These are phyloP conservation scores for Gloeostereum incarnatum DNA, from an alignment of 768 basidiomycete species.

Conservation along the genomic window DNA sequence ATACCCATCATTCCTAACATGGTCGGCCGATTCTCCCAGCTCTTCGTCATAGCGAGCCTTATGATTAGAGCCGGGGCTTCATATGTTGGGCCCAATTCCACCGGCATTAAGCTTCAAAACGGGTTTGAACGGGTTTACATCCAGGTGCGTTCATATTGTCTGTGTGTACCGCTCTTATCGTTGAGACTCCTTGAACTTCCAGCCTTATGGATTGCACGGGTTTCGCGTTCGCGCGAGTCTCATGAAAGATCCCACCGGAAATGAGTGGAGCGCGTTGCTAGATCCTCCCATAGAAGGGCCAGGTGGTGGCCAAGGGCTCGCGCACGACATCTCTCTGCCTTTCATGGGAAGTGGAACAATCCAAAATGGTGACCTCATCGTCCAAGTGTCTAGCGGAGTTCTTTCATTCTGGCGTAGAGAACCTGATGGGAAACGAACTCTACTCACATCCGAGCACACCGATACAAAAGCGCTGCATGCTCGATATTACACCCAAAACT, in stretches of 20 bases:
- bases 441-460: conserved; percentile 19
- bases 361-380: conserved; percentile 22
- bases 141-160: conserved; percentile 19
- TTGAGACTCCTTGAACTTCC: background rate
- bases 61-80: too few relatives aligned
- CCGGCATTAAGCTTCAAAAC: conserved; percentile 24
- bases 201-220: conserved; percentile 27
- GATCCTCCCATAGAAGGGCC: conserved; percentile 27
- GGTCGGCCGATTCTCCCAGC: too few relatives aligned
- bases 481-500: conserved; percentile 22
- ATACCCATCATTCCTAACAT: too few relatives aligned
- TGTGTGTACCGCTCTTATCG: background rate
- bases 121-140: conserved; percentile 24
- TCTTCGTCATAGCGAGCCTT: too few relatives aligned
- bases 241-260: conserved; percentile 23
- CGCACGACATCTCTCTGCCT: conserved; percentile 18
- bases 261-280: conserved; percentile 22
- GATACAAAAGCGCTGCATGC: conserved; percentile 21
- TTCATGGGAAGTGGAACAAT: conserved; percentile 20
- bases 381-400: conserved; percentile 14
- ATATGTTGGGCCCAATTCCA: conserved; percentile 12
- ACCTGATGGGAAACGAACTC: conserved; percentile 16
- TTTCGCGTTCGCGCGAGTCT: conserved; percentile 25
- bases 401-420: conserved; percentile 21
- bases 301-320: conserved; percentile 17